Base-by-base conservation (phyloP, 495 filamentous ascomycete species). In the Penicillium coprophilum region DNA sequence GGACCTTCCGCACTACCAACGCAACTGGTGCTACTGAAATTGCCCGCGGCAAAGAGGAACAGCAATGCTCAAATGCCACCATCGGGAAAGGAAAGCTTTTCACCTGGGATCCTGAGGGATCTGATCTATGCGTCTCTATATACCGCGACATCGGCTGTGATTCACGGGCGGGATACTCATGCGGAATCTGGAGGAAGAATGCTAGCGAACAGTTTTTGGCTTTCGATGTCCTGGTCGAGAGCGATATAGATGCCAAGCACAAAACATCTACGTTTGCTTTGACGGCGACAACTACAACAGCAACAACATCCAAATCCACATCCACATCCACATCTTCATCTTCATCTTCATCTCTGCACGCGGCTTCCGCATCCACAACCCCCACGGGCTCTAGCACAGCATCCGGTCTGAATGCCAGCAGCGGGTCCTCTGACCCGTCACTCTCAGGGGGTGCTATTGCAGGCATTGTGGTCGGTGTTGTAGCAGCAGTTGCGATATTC, bases 1-100 rank as follows among this genome's bases (percentile, higher is more conserved):
- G 63, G 63, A 65, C 59, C 6, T 65, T 65, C 45, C 50, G 56
- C 24, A 57, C 32, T 34, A 65, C 63, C 15, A 62, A 62, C n/a
- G 28, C 53, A 31, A 57, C 56, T 1, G 41, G 46, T 20, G 32
- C 49, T 1, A 50, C 63, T 3, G 53, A 48, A 12, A 63, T 65
- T 10, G 34, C 53, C 6, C 53, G 58, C 3, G 51, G 61, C 43
- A 39, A 45, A 9, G 46, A 40, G 6, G 11, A 38, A 6, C 19
- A 30, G 13, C 46, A 52, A 9, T 65, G 63, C 38, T 62, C 63
- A 1, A 43, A 34, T 15, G 46, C 61, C 7, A 36, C 53, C n/a
- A 47, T 59, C 4, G 53, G 53, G 4, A 23, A 55, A 11, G 56
- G 43, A 2, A 52, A 57, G 17, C 21, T 31, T 1, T 65, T 62